Base-by-base conservation (phyloP, 179 eudicot genomes). In the Pouteria campechiana region DNA sequence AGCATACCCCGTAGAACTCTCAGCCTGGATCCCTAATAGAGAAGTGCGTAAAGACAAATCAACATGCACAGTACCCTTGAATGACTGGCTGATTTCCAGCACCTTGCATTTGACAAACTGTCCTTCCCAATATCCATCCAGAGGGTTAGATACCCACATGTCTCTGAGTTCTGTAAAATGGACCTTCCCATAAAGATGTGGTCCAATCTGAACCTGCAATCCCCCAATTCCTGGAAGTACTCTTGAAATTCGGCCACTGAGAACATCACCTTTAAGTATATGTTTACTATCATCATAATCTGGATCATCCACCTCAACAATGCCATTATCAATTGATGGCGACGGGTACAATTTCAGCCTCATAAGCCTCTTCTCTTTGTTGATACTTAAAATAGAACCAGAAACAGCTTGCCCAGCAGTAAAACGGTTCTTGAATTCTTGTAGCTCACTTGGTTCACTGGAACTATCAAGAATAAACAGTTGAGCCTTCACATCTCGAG, bases 31-130 rank as follows among this genome's bases (percentile, higher is more conserved):
- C 14, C 65, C 67, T 52, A 51, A 58, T 23, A 43, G 46, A 49
- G 63, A 47, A 39, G 60, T 38, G 27, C 96, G 76, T 45, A 87
- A 47, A 32, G 98, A 90, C 70, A 90, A 61, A 64, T 90, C 98
- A 32, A 79, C 61, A 59, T 79, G 94, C 45, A 79, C 64, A 55
- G 68, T 75, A 25, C 94, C 85, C 47, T 46, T 63, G 8, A 32
- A 55, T 10, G 96, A 76, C 46, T 61, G 68, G 48, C 67, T 60
- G 34, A 82, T 57, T 51, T 75, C 80, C 25, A 90, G 68, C 35
- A 90, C 84, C 67, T 60, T 75, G 60, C 96, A 90, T 57, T 79
- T 82, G 35, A 90, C 98, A 58, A 76, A 79, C 52, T 90, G 82
- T 31, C 94, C 94, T 53, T 76, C 92, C 17, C 45, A 68, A 62